Percentiles rank a stretch among this genome's conserved stretches.
Evolutionary conservation across 495 filamentous ascomycete species (phyloP).

Genomic region (Lasiosphaeriaceae sp.): DNA sequence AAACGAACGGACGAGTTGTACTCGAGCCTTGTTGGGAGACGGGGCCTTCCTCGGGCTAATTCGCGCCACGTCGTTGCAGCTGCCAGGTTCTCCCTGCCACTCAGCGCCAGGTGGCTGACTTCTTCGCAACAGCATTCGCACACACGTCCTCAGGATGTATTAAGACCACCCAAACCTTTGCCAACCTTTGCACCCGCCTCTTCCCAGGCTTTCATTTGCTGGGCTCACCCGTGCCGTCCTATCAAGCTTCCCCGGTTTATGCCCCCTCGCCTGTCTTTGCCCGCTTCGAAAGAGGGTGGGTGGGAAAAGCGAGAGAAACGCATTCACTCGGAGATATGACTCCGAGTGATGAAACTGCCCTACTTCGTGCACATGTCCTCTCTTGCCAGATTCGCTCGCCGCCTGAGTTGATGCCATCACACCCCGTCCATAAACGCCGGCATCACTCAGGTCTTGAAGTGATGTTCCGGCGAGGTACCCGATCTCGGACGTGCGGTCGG

Average conservation of each 20-base stretch:
- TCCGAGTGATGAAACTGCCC: constrained; percentile 18
- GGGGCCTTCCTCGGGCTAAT: constrained; percentile 17
- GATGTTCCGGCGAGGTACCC: neutral
- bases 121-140: neutral
- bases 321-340: constrained; percentile 16
- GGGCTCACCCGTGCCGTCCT: constrained; percentile 15
- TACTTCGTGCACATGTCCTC: neutral
- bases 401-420: constrained; percentile 9
- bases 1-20: neutral
- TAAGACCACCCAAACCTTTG: constrained; percentile 14
- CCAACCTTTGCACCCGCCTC: constrained; percentile 6
- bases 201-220: constrained; percentile 19
- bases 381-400: neutral
- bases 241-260: constrained; percentile 25
- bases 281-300: constrained; percentile 1
- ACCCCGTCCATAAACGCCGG: neutral
- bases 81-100: neutral
- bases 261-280: constrained; percentile 12
- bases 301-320: constrained; percentile 1
- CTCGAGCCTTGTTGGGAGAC: too few relatives aligned
- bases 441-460: neutral
- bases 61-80: neutral
- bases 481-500: constrained; percentile 2
- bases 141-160: neutral
- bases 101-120: neutral